These are phyloP conservation scores for Paraglomus brasilianum DNA, from an alignment of 192 early-diverging fungal species.

Conservation along the genomic window DNA sequence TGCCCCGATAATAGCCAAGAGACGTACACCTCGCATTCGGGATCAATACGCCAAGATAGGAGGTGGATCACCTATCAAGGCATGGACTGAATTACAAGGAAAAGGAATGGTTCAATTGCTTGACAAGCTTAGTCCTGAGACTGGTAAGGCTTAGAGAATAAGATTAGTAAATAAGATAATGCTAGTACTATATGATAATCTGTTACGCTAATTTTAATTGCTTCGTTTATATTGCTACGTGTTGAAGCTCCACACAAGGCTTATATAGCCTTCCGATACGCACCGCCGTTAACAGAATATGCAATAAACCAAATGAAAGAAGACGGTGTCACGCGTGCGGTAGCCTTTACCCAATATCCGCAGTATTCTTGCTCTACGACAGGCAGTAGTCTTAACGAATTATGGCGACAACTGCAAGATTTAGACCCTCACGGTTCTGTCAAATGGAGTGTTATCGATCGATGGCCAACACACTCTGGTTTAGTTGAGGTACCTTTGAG, in stretches of 20 bases:
- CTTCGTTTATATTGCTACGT: background rate
- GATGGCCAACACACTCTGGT: conserved; percentile 87
- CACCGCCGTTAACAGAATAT: conserved; percentile 69
- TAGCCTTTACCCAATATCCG: conserved; percentile 94
- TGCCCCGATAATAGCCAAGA: conserved; percentile 75
- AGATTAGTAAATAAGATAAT: background rate
- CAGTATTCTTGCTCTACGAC: conserved; percentile 97
- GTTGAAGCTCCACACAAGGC: conserved; percentile 76
- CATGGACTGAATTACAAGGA: conserved; percentile 89
- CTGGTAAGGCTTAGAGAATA: conserved; percentile 47
- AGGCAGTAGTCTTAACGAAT: conserved; percentile 88
- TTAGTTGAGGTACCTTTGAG: conserved; percentile 62
- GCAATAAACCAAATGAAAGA: conserved; percentile 76
- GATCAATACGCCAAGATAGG: conserved; percentile 93
- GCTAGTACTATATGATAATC: background rate
- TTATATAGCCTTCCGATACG: conserved; percentile 94
- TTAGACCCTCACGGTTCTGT: conserved; percentile 65
- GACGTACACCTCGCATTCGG: conserved; percentile 81
- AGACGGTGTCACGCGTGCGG: conserved; percentile 79
- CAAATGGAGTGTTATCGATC: conserved; percentile 94
- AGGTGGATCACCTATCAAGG: conserved; percentile 89
- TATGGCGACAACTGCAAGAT: conserved; percentile 62
- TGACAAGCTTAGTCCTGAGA: conserved; percentile 70
- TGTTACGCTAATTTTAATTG: conserved; percentile 1
- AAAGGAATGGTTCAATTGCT: conserved; percentile 71